These are phyloP conservation scores for Metarhizium anisopliae DNA, from an alignment of 2,329 filamentous ascomycete species.

Conservation along the genomic window DNA sequence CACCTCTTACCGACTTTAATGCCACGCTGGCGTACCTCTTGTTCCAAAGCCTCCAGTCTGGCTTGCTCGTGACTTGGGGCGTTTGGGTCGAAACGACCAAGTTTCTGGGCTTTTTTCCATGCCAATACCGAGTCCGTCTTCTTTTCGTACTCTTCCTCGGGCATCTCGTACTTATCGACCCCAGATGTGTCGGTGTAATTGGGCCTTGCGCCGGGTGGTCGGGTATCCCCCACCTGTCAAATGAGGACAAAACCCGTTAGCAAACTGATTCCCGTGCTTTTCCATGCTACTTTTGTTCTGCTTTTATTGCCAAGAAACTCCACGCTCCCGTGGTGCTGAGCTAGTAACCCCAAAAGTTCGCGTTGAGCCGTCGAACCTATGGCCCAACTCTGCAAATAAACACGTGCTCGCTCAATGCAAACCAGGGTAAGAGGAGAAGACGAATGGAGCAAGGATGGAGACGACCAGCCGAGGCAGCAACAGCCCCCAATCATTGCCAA, in stretches of 20 bases:
- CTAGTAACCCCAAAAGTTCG: not conserved
- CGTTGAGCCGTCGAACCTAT: not conserved
- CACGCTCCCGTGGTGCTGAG: not conserved
- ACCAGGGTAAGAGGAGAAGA: not conserved
- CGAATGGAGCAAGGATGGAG: not conserved
- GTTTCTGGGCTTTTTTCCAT: slow-evolving; percentile 90
- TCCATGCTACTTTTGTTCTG: not conserved
- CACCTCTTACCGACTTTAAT: slow-evolving; percentile 56
- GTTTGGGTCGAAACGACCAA: slow-evolving; percentile 91
- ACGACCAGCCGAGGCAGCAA: not conserved
- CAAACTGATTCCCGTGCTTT: not conserved
- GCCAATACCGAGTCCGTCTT: slow-evolving; percentile 83
- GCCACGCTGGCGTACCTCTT: slow-evolving; percentile 62
- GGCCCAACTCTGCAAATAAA: not conserved
- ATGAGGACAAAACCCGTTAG: slow-evolving; percentile 18
- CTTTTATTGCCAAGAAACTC: not conserved
- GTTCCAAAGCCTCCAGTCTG: slow-evolving; percentile 57
- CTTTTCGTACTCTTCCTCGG: slow-evolving; percentile 74
- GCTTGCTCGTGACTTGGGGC: slow-evolving; percentile 66
- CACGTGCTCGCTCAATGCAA: not conserved
- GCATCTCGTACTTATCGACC: slow-evolving; percentile 86
- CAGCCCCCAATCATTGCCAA: not conserved
- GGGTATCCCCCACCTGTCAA: slow-evolving; percentile 65
- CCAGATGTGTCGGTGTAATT: slow-evolving; percentile 75
- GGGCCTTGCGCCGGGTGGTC: slow-evolving; percentile 63